Evolutionary conservation across 257 asterid genomes (phyloP), one percentile per base, ranked within the genome.

Genomic region (Lithospermum erythrorhizon): DNA sequence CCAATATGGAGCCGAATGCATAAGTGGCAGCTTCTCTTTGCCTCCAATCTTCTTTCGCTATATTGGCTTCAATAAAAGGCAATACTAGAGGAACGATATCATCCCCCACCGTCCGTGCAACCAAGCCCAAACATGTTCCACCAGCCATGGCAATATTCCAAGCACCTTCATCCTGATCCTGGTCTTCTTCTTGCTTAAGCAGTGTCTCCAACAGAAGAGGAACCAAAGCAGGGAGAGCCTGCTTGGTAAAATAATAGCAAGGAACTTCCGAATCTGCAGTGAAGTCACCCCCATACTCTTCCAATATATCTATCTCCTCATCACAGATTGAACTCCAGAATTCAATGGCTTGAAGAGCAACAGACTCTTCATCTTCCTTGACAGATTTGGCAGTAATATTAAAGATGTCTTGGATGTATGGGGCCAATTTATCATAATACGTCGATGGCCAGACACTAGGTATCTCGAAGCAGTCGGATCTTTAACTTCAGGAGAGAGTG

Each of bases 131-230:
- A 80, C 95, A 86, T 8, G 95, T 86, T 30, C 95, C 95, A 55
- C 95, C 95, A 66, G 95, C 95, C 95, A 86, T 86, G 55, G 95
- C 88, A 65, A 86, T 80, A 76, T 86, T 86, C 95, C 95, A 86
- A 56, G 84, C 88, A 65, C 90, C 95, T 72, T 86, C 95, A 55
- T 86, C 95, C 76, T 83, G 90, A 70, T 86, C 95, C 69, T 86
- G 95, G 60, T 83, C 95, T 62, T 86, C 95, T 68, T 86, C 95
- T 78, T 86, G 95, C 81, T 86, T 86, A 21, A 86, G 86, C 68
- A 86, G 86, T 17, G 95, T 86, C 80, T 86, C 95, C 59, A 86
- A 70, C 55, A 86, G 75, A 86, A 83, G 63, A 21, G 90, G 90
- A 19, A 81, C 90, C 60, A 83, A 88, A 21, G 85, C 90, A 61